Base-by-base conservation (phyloP, 2,329 filamentous ascomycete species). In the Epichloe scottii region DNA sequence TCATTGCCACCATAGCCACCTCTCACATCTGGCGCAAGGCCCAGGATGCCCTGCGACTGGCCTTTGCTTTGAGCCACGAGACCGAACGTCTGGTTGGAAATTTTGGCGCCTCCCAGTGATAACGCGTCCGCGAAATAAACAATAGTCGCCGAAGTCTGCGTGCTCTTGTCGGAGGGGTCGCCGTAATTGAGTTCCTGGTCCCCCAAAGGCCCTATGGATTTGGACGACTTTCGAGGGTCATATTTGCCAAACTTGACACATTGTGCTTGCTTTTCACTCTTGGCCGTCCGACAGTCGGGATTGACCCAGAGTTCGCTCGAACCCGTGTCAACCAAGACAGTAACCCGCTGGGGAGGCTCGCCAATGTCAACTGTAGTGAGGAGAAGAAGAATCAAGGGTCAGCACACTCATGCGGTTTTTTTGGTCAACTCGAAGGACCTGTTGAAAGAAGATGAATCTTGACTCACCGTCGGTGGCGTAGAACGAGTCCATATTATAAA, bases 301-400 rank as follows among this genome's bases (percentile, higher is more conserved):
- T 78, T 75, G 42, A 78, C 72, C 76, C 76, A 79, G 7, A 78
- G 68, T 59, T 77, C 74, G 54, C 71, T 72, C 5, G 76, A 78
- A 15, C 76, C 76, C 0, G 73, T 76, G 53, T 76, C 73, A 50
- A 76, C 65, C 38, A 75, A 66, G 37, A 76, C 71, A 11, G 71
- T 68, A 37, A 76, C 62, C 11, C 57, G 63, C 55, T 76, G 73
- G 1, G 63, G 59, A 5, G 70, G 66, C 1, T 63, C 67, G 30
- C 73, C 73, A 26, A 75, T 65, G 26, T 64, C 61, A 40, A 75
- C 72, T 75, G 14, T 50, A 48, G 33, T 7, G 23, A 35, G 42
- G 11, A 21, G 40, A 42, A 11, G 8, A 45, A 37, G 11, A 42
- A 8, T 19, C 34, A 15, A 46, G 21, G 17, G 41, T 49, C 23